phyloP scores from a whole-genome alignment of 179 eudicot species.

The Silene vulgaris region DNA sequence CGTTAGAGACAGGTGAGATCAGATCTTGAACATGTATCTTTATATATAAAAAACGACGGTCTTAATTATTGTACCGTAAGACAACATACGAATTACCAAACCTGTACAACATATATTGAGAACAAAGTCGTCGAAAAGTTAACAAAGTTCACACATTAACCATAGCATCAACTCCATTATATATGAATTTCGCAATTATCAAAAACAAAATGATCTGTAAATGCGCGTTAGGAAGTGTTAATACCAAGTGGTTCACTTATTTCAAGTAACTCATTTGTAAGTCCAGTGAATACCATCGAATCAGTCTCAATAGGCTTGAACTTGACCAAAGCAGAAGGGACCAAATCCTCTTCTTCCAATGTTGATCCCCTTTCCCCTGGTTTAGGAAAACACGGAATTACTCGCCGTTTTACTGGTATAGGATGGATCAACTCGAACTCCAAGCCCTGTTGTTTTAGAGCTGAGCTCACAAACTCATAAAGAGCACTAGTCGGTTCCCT shows the following conservation, averaged over 20 bases:
- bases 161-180: neutral
- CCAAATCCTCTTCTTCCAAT: constrained; percentile 71
- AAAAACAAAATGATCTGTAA: neutral
- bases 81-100: neutral
- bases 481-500: constrained; percentile 66
- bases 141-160: constrained; percentile 1
- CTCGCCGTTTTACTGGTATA: constrained; percentile 54
- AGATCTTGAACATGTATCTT: too few species aligned
- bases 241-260: constrained; percentile 61
- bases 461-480: constrained; percentile 76
- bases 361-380: constrained; percentile 48
- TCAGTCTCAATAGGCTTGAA: constrained; percentile 82
- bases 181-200: constrained; percentile 4
- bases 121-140: neutral
- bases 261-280: constrained; percentile 73
- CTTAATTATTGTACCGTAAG: too few species aligned
- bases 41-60: too few species aligned
- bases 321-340: constrained; percentile 81
- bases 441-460: constrained; percentile 69
- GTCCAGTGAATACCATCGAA: constrained; percentile 68
- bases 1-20: too few species aligned
- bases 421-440: constrained; percentile 89
- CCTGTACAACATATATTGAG: neutral
- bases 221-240: constrained; percentile 14
- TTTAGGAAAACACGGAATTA: constrained; percentile 70